phyloP scores from a whole-genome alignment of 2,329 filamentous ascomycete species.

The Trichoderma oligosporum region DNA sequence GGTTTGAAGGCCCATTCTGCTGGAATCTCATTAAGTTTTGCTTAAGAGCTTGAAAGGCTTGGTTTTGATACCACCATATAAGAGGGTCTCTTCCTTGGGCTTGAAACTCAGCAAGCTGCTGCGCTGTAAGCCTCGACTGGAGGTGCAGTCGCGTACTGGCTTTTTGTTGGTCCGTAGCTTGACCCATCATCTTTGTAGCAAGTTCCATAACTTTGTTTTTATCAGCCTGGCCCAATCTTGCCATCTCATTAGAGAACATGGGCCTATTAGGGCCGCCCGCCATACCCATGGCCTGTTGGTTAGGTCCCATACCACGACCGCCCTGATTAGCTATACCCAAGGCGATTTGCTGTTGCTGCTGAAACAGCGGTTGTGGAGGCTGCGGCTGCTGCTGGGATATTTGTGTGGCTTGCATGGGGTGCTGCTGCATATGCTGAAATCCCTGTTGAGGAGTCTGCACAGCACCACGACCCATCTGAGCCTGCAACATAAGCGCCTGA shows the following conservation, averaged over 20 bases:
- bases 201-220: constrained; percentile 44
- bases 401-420: constrained; percentile 44
- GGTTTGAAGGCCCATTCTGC: constrained; percentile 34
- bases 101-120: constrained; percentile 44
- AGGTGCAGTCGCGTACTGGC: constrained; percentile 30
- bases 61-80: constrained; percentile 47
- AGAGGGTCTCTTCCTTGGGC: constrained; percentile 48
- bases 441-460: constrained; percentile 49
- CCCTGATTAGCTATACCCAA: constrained; percentile 36
- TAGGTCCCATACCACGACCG: constrained; percentile 41
- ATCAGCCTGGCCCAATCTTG: constrained; percentile 42
- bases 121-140: constrained; percentile 39
- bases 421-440: constrained; percentile 57
- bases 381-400: constrained; percentile 26
- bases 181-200: constrained; percentile 39
- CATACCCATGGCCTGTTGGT: constrained; percentile 41
- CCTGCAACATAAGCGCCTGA: constrained; percentile 47
- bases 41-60: constrained; percentile 38
- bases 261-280: constrained; percentile 34
- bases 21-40: constrained; percentile 29
- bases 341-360: constrained; percentile 31
- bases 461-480: constrained; percentile 50
- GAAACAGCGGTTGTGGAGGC: constrained; percentile 26
- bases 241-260: constrained; percentile 34
- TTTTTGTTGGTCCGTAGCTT: constrained; percentile 45